These are phyloP conservation scores for Physcomitrium patens DNA, from an alignment of 225 moss, liverwort and hornwort species.

Conservation along the genomic window DNA sequence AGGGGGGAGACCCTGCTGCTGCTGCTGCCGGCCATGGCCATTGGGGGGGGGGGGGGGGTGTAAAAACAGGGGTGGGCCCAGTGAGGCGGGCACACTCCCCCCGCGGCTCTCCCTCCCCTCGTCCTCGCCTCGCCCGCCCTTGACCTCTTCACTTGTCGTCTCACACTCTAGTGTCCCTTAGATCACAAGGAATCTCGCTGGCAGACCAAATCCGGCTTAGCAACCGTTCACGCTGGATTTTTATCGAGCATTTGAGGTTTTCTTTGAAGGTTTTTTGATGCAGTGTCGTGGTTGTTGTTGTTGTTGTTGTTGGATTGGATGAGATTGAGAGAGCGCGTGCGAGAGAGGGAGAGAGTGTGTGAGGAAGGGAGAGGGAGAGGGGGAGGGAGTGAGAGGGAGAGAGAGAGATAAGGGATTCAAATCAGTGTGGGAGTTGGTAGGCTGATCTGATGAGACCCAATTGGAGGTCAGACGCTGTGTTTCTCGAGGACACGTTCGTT, in stretches of 20 bases:
- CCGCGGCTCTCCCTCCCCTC: too few species aligned
- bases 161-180: background rate
- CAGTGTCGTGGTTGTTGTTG: too few species aligned
- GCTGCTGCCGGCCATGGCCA: background rate
- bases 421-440: background rate
- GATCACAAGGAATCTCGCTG: background rate
- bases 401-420: too few species aligned
- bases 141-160: background rate
- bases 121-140: too few species aligned
- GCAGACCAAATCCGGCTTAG: background rate
- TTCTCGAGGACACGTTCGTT: background rate
- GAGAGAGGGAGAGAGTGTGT: background rate
- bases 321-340: too few species aligned
- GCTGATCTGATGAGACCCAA: background rate
- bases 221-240: background rate
- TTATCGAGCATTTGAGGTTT: background rate
- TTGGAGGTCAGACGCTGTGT: background rate
- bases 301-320: too few species aligned
- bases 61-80: too few species aligned
- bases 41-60: background rate
- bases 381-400: background rate
- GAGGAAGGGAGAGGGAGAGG: background rate
- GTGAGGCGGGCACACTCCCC: background rate
- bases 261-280: background rate
- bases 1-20: background rate